Percentiles rank a stretch among this genome's conserved stretches.
These are phyloP conservation scores for Epichloe uncinata DNA, from an alignment of 2,329 filamentous ascomycete genomes.

Conservation along the genomic window DNA sequence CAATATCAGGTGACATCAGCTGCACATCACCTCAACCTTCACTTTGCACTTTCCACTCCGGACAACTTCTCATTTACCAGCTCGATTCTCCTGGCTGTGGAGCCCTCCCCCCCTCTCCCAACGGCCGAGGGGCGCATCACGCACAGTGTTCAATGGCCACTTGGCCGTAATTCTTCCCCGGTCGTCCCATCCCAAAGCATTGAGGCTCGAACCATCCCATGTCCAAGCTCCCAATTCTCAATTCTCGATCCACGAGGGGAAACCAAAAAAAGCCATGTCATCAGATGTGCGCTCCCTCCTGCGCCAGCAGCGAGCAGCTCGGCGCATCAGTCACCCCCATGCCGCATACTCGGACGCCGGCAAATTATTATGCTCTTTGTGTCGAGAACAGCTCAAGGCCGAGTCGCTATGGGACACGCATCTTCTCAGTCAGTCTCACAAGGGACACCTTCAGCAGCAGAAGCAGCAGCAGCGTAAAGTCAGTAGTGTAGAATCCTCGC, in stretches of 20 bases:
- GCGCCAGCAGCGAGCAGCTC: conserved; percentile 61
- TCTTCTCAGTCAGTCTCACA: conserved; percentile 32
- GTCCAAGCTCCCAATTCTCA: too few species aligned
- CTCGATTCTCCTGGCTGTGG: too few species aligned
- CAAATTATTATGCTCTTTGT: conserved; percentile 54
- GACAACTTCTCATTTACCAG: too few species aligned
- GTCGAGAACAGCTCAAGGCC: conserved; percentile 49
- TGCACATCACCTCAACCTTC: too few species aligned
- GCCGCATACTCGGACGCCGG: conserved; percentile 55
- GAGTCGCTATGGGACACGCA: conserved; percentile 57
- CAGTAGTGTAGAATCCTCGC: conserved; percentile 8
- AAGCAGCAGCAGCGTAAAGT: conserved; percentile 3
- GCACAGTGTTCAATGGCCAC: too few species aligned
- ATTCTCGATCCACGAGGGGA: not conserved
- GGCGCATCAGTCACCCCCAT: conserved; percentile 57
- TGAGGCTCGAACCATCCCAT: too few species aligned
- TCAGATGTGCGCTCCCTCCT: conserved; percentile 63
- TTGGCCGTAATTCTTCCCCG: too few species aligned
- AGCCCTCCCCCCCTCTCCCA: too few species aligned
- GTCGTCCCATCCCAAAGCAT: too few species aligned
- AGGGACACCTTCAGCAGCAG: conserved; percentile 12
- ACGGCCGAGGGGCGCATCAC: too few species aligned
- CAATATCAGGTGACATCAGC: too few species aligned
- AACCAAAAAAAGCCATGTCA: conserved; percentile 43
- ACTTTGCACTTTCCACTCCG: too few species aligned